Base-by-base conservation (phyloP, 2,329 filamentous ascomycete species). In the Aspergillus aculeatinus region DNA sequence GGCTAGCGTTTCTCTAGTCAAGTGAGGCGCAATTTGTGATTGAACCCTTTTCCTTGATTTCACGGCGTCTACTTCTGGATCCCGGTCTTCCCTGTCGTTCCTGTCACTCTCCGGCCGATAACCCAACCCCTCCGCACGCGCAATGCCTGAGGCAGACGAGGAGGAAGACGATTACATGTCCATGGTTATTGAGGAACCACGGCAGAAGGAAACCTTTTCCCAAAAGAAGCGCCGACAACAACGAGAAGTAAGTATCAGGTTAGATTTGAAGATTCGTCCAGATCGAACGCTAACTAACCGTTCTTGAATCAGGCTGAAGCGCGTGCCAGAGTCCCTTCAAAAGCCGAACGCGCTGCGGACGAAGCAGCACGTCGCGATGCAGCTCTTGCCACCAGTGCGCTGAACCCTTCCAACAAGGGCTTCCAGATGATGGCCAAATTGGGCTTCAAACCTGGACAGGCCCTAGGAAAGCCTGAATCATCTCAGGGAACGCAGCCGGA, bases 401-500 rank as follows among this genome's bases (percentile, higher is more conserved):
- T 96, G 6, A 84, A 87, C 21, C 82, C 85, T 53, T 84, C 83
- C 68, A 96, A 88, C 79, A 98, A 97, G 73, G 95, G 94, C 1
- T 86, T 96, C 63, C 87, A 91, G 65, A 97, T 99, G 92, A 96
- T 99, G 93, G 89, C 91, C 23, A 94, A 91, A 76, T 91, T 99
- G 83, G 95, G 95, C 0, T 99, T 96, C 79, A 89, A 87, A 60
- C 81, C 85, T 21, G 92, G 93, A 25, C 87, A 86, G 39, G 83
- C 87, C 0, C 80, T 98, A 3, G 95, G 95, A 1, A 86, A 84
- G 67, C 79, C 81, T n/a, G 77, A 78, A 9, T 76, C 77, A 27
- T 62, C 72, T 25, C 31, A 21, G 10, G 31, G 49, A n/a, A 47
- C 21, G n/a, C 48, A 35, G 29, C 4, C 27, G 2, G 23, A 33